These are phyloP conservation scores for Anacardium occidentale DNA, from an alignment of 345 rosid species.

Conservation along the genomic window DNA sequence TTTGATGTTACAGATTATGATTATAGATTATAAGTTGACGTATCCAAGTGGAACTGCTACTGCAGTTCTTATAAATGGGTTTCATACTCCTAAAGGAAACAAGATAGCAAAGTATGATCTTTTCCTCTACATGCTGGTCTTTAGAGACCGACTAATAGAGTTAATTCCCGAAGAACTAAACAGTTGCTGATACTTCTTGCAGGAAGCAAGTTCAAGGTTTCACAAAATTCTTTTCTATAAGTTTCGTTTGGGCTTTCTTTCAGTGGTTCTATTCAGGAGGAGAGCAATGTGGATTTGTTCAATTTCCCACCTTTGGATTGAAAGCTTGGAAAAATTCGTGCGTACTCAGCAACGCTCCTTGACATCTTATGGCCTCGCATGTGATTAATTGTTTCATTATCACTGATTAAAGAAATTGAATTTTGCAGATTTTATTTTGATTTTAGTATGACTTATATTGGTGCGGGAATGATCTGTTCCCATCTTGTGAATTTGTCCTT, in stretches of 20 bases:
- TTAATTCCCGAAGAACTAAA: constrained; percentile 3
- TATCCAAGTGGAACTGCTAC: constrained; percentile 98
- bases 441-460: constrained; percentile 81
- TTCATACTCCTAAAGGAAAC: constrained; percentile 77
- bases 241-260: constrained; percentile 84
- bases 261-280: constrained; percentile 87
- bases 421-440: constrained; percentile 83
- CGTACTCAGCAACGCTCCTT: constrained; percentile 27
- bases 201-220: constrained; percentile 85
- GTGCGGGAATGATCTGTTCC: constrained; percentile 99
- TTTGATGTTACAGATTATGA: constrained; percentile 62
- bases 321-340: constrained; percentile 80
- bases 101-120: constrained; percentile 63
- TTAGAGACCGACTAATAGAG: background rate
- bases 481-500: constrained; percentile 86
- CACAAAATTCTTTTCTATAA: constrained; percentile 55
- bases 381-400: constrained; percentile 1
- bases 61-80: constrained; percentile 83
- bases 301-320: constrained; percentile 82
- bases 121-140: constrained; percentile 9
- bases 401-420: constrained; percentile 21
- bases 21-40: constrained; percentile 69
- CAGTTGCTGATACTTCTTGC: constrained; percentile 21
- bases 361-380: background rate
- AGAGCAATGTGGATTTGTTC: constrained; percentile 62